Evolutionary conservation across 805 yeast species (phyloP), one percentile per base, ranked within the genome.

Genomic region (Spathaspora sp.): DNA sequence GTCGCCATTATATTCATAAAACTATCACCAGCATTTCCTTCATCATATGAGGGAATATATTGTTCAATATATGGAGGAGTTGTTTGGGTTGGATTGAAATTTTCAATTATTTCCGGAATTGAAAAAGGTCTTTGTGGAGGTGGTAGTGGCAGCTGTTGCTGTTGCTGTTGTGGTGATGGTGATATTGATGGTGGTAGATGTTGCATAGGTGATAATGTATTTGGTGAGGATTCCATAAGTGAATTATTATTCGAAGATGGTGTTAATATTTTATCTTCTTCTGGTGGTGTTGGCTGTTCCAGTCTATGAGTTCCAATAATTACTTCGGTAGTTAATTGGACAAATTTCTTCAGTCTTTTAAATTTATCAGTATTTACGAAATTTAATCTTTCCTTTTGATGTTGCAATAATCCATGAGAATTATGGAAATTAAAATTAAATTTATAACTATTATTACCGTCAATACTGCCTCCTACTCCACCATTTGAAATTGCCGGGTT

Each of bases 341-440:
- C 73, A 18, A 90, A 90, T 62, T 91, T 88, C 58, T 83, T 84
- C 71, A 83, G 77, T 51, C 90, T 72, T 65, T 89, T 89, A 61
- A 86, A 74, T 59, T 79, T 80, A 67, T 90, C 97, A 4, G 93
- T 93, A 64, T 91, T 90, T 50, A 89, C 79, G 66, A 86, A 83
- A 16, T 64, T 66, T 7, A 70, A 63, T 39, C 76, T 57, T 44
- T 67, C 74, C 38, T 63, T 64, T 43, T 64, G 74, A 47, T 64
- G 50, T 48, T 40, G 60, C 45, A 52, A 59, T 12, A 45, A 14
- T 55, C 58, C 53, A 50, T 55, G 55, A 5, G 47, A 45, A 49
- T 58, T 46, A 32, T 54, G 51, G 42, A 50, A 57, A 39, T 54
- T 68, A 56, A 66, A 70, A 46, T 64, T 67, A 44, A 58, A 60